These are phyloP conservation scores for Pythium apleroticum DNA, from an alignment of 352 stramenopile genomes.

Conservation along the genomic window DNA sequence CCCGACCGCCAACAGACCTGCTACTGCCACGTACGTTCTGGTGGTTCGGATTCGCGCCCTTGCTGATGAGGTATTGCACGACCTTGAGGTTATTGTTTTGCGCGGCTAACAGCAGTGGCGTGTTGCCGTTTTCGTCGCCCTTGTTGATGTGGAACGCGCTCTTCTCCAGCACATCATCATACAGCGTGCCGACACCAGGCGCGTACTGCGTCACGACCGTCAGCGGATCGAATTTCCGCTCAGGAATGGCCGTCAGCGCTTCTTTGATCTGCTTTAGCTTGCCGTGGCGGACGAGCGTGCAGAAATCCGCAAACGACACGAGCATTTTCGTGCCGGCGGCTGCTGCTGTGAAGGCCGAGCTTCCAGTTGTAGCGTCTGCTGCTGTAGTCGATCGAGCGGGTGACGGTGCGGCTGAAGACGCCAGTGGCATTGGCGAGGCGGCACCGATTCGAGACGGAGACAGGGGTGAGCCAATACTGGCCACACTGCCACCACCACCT, in stretches of 20 bases:
- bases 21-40: constrained; percentile 76
- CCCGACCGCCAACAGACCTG: too few species aligned
- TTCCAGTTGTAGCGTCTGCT: neutral
- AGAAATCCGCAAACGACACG: constrained; percentile 75
- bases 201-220: constrained; percentile 72
- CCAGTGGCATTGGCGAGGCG: neutral
- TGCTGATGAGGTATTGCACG: constrained; percentile 87
- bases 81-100: constrained; percentile 91
- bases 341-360: neutral
- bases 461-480: constrained; percentile 2
- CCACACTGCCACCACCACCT: constrained; percentile 2
- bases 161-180: constrained; percentile 89
- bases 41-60: constrained; percentile 91
- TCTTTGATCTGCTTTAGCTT: constrained; percentile 90
- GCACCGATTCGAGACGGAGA: constrained; percentile 4
- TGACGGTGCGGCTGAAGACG: constrained; percentile 2
- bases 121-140: constrained; percentile 90
- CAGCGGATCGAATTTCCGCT: constrained; percentile 84
- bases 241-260: constrained; percentile 75
- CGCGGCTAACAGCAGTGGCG: constrained; percentile 78
- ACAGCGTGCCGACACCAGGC: constrained; percentile 87
- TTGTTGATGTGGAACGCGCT: constrained; percentile 89
- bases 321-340: constrained; percentile 34
- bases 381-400: constrained; percentile 2
- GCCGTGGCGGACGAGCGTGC: constrained; percentile 81